Percentiles rank a stretch among this genome's conserved stretches.
Conservation (phyloP, 331 rosid species). For the Saraca asoca region DNA sequence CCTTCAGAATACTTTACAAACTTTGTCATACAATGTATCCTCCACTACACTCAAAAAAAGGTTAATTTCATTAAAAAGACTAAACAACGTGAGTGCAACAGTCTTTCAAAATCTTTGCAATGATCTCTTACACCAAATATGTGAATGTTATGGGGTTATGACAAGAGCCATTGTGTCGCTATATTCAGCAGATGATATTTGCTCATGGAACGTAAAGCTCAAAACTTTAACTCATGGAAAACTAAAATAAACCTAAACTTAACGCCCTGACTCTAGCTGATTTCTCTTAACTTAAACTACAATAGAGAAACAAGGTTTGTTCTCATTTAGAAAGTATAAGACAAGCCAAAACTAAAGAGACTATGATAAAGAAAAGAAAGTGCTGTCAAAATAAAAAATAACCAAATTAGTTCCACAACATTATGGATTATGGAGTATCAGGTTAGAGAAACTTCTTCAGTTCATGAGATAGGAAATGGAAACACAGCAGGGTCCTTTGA, state of each 20-base stretch:
- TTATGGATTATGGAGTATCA: conserved; percentile 1
- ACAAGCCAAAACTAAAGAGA: conserved; percentile 1
- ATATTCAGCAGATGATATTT: not conserved
- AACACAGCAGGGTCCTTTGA: conserved; percentile 2
- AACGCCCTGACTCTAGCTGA: not conserved
- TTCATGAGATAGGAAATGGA: not conserved
- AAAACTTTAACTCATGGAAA: conserved; percentile 1
- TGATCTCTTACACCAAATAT: not conserved
- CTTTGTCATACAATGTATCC: not conserved
- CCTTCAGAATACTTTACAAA: conserved; percentile 4
- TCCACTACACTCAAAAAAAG: conserved; percentile 4
- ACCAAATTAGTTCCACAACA: not conserved
- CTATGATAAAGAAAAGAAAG: not conserved
- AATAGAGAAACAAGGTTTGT: not conserved
- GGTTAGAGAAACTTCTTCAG: not conserved
- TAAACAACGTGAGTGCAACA: not conserved
- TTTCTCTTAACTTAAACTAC: not conserved
- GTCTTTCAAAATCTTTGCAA: not conserved
- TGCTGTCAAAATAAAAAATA: too few relatives aligned
- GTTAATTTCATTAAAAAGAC: conserved; percentile 21
- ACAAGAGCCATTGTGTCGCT: not conserved
- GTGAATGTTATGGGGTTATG: not conserved
- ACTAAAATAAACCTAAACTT: not conserved
- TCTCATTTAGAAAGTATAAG: not conserved
- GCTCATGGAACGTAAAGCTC: conserved; percentile 10